Evolutionary conservation across 768 basidiomycete genomes (phyloP).

Genomic region (Boletus subparvulus): DNA sequence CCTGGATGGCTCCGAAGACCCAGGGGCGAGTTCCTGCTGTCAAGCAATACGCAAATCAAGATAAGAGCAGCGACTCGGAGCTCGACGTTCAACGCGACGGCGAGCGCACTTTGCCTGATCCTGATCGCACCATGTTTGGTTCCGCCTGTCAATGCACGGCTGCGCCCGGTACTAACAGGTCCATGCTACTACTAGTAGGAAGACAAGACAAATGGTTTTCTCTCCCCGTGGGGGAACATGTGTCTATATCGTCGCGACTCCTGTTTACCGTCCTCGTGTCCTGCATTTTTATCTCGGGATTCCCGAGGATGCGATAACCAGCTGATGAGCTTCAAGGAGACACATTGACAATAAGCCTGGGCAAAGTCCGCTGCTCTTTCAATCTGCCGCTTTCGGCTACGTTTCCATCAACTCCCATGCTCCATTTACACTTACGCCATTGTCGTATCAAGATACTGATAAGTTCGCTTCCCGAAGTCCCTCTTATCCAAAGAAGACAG

Average conservation of each 20-base stretch:
- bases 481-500: slow-evolving; percentile 5
- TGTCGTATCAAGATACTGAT: not conserved
- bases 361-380: slow-evolving; percentile 13
- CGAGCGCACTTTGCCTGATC: not conserved
- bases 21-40: not conserved
- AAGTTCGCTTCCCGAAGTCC: not conserved
- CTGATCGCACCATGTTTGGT: slow-evolving; percentile 3
- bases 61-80: not conserved
- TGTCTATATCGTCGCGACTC: too few species aligned
- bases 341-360: slow-evolving; percentile 1
- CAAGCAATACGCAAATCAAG: not conserved
- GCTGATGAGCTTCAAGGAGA: not conserved
- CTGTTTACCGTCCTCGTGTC: not conserved
- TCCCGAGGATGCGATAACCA: not conserved
- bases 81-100: slow-evolving; percentile 5
- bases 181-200: too few species aligned
- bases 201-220: too few species aligned
- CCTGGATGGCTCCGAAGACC: not conserved
- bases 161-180: too few species aligned
- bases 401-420: slow-evolving; percentile 1
- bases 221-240: not conserved
- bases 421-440: slow-evolving; percentile 5
- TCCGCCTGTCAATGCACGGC: not conserved
- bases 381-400: slow-evolving; percentile 20
- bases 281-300: not conserved